Conservation (phyloP, 768 basidiomycete genomes). For the Lentinula boryana region DNA sequence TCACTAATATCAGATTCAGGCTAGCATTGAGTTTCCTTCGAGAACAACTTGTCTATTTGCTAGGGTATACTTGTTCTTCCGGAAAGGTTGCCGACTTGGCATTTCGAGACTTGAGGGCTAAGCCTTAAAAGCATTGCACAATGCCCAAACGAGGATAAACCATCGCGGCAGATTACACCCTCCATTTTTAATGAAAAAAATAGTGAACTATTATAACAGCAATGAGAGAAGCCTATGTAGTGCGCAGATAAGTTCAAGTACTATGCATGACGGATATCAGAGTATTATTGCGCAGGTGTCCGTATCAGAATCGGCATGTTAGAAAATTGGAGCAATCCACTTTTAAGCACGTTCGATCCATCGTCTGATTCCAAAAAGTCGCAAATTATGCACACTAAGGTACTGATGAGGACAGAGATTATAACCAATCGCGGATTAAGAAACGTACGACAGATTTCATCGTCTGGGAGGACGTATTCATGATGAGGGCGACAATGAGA, state of each 20-base stretch:
- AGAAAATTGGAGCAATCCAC: not conserved
- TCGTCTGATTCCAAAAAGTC: not conserved
- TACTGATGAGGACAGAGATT: not conserved
- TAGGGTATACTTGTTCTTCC: too few relatives aligned
- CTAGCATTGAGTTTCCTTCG: too few relatives aligned
- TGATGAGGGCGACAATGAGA: slow-evolving; percentile 92
- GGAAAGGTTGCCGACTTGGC: too few relatives aligned
- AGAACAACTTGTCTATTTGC: too few relatives aligned
- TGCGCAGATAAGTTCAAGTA: not conserved
- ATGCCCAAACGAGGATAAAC: too few relatives aligned
- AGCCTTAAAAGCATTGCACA: too few relatives aligned
- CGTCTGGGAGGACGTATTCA: slow-evolving; percentile 68
- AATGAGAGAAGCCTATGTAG: not conserved
- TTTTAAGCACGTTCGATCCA: not conserved
- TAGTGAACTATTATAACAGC: not conserved
- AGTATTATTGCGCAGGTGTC: not conserved
- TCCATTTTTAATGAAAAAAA: not conserved
- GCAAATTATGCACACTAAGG: not conserved
- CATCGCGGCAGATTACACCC: not conserved
- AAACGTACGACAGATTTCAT: slow-evolving; percentile 19
- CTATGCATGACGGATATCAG: not conserved
- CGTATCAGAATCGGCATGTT: not conserved
- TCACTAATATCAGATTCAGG: not conserved
- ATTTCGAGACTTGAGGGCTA: too few relatives aligned
- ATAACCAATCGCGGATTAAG: not conserved